A percentile compares a stretch with the other conserved stretches of the same genome.
phyloP scores from a whole-genome alignment of 257 asterid species.

The Solanum phureja region DNA sequence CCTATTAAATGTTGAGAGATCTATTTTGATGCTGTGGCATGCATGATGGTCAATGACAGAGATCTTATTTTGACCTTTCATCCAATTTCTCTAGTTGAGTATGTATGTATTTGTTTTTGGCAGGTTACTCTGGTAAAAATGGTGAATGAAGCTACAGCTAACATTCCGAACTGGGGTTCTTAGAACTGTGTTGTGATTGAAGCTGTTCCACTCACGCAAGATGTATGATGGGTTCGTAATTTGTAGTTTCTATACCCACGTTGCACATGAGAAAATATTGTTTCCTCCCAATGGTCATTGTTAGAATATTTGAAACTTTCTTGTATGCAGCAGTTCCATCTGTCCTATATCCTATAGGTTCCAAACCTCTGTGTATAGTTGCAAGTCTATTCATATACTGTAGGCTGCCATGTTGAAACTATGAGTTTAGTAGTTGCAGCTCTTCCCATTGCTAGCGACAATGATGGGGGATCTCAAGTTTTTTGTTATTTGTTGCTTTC shows the following conservation, averaged over 20 bases:
- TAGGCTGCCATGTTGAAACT: background rate
- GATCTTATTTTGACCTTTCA: background rate
- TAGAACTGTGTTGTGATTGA: conserved; percentile 3
- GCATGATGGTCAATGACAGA: background rate
- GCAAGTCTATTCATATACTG: background rate
- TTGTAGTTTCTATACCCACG: background rate
- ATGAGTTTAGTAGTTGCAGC: background rate
- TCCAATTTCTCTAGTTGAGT: background rate
- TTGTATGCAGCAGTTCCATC: background rate
- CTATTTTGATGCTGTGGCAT: background rate
- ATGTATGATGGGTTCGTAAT: background rate
- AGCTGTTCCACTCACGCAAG: background rate
- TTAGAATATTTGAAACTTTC: background rate
- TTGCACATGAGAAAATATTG: background rate
- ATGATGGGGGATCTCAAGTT: background rate
- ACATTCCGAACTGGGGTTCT: conserved; percentile 80
- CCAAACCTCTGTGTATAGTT: background rate
- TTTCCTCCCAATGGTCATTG: background rate
- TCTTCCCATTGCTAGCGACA: background rate
- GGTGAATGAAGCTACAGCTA: conserved; percentile 39
- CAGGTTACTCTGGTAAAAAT: conserved; percentile 84
- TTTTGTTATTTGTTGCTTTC: background rate
- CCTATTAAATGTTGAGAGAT: background rate
- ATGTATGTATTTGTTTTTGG: conserved; percentile 1
- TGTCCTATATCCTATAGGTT: background rate